A percentile compares a stretch with the other conserved stretches of the same genome.
phyloP scores from a whole-genome alignment of 1,284 basidiomycete species.

The Veloboletus limbatus region DNA sequence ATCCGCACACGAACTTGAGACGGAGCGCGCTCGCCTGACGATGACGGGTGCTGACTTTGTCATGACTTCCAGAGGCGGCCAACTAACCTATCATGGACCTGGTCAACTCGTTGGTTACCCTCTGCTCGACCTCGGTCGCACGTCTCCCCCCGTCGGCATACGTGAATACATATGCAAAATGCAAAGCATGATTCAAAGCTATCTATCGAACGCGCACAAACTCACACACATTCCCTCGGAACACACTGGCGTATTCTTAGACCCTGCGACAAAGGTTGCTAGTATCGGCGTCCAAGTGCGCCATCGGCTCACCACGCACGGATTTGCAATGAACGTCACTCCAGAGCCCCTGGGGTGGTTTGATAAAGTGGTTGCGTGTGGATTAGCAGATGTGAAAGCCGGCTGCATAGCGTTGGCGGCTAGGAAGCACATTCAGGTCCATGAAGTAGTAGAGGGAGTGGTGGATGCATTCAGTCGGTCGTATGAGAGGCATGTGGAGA shows the following conservation, averaged over 20 bases:
- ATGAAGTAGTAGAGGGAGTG: slow-evolving; percentile 52
- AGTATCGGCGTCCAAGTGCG: slow-evolving; percentile 97
- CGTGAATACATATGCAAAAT: slow-evolving; percentile 76
- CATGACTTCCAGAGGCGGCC: slow-evolving; percentile 82
- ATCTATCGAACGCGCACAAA: slow-evolving; percentile 56
- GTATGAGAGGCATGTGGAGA: slow-evolving; percentile 55
- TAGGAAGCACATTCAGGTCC: slow-evolving; percentile 40
- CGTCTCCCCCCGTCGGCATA: slow-evolving; percentile 54
- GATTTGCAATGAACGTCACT: slow-evolving; percentile 92
- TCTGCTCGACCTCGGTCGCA: slow-evolving; percentile 76
- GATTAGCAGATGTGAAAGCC: slow-evolving; percentile 82
- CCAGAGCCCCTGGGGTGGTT: slow-evolving; percentile 83
- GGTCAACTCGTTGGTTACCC: slow-evolving; percentile 98
- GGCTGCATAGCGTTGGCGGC: slow-evolving; percentile 56
- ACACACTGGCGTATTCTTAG: slow-evolving; percentile 78
- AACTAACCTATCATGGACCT: slow-evolving; percentile 96
- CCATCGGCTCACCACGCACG: slow-evolving; percentile 91
- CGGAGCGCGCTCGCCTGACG: slow-evolving; percentile 67
- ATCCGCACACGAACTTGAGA: slow-evolving; percentile 55
- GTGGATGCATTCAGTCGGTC: slow-evolving; percentile 50
- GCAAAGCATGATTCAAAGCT: slow-evolving; percentile 47
- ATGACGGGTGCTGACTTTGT: slow-evolving; percentile 87
- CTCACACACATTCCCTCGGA: slow-evolving; percentile 54
- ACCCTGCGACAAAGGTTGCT: slow-evolving; percentile 73
- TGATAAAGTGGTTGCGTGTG: slow-evolving; percentile 87